phyloP scores from a whole-genome alignment of 106 monocot species.

The Vanilla planifolia region DNA sequence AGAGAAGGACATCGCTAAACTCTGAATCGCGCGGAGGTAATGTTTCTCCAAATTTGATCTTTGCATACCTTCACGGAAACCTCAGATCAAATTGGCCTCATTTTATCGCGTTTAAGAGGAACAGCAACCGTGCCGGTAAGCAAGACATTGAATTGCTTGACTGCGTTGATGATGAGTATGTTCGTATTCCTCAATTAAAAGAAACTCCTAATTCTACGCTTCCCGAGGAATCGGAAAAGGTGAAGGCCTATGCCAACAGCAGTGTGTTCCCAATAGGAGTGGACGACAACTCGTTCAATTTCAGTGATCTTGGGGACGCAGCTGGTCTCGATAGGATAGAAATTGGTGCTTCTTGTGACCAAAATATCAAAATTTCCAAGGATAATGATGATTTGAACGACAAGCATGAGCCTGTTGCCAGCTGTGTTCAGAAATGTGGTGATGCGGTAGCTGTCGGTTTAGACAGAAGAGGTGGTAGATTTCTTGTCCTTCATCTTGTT shows the following conservation, averaged over 20 bases:
- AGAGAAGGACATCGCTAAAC: conserved; percentile 3
- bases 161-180: conserved; percentile 5
- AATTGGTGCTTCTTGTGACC: background rate
- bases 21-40: conserved; percentile 34
- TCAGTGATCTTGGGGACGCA: background rate
- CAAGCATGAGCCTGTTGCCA: no score
- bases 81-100: background rate
- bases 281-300: no score
- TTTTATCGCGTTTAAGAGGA: conserved; percentile 10
- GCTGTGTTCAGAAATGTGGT: background rate
- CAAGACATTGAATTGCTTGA: conserved; percentile 16
- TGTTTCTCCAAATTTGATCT: conserved; percentile 3
- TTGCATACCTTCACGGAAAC: background rate
- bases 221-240: conserved; percentile 1
- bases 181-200: background rate
- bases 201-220: background rate
- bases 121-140: conserved; percentile 12
- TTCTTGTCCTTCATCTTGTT: conserved; percentile 14
- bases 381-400: no score
- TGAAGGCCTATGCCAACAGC: background rate
- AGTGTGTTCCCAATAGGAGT: background rate
- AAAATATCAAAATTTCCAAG: no score
- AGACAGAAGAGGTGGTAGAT: background rate
- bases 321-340: background rate
- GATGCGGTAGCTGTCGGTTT: conserved; percentile 5